Conservation (phyloP, 2,329 filamentous ascomycete species). For the Epichloe baconii region DNA sequence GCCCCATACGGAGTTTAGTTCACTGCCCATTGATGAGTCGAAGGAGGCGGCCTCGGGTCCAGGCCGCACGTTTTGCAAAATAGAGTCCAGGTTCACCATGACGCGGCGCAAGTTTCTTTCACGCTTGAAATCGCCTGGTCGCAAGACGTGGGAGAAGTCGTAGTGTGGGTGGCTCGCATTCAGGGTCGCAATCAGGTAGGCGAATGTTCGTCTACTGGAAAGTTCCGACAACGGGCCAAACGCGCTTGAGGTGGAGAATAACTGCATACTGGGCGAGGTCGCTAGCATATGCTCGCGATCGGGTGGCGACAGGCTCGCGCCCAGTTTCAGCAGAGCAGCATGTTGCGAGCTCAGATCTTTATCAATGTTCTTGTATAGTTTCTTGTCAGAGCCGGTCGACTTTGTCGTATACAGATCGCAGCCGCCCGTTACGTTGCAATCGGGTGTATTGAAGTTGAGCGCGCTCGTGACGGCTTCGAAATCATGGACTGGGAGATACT, state of each 20-base stretch:
- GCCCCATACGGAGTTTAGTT: slow-evolving; percentile 58
- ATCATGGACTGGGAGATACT: slow-evolving; percentile 87
- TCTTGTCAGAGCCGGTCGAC: slow-evolving; percentile 89
- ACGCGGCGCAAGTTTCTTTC: slow-evolving; percentile 69
- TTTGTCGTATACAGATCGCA: slow-evolving; percentile 98
- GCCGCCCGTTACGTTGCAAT: slow-evolving; percentile 82
- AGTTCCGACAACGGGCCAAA: slow-evolving; percentile 85
- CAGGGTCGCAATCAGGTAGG: slow-evolving; percentile 89
- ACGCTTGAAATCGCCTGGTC: slow-evolving; percentile 78
- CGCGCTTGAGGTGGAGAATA: slow-evolving; percentile 70
- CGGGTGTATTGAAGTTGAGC: slow-evolving; percentile 88
- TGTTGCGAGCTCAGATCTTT: slow-evolving; percentile 83
- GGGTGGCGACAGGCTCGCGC: slow-evolving; percentile 76
- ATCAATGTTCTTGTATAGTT: slow-evolving; percentile 92
- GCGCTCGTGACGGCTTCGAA: slow-evolving; percentile 87
- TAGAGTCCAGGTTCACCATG: slow-evolving; percentile 79
- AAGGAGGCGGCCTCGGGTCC: slow-evolving; percentile 34
- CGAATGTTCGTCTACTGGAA: slow-evolving; percentile 81
- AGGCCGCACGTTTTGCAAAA: slow-evolving; percentile 74
- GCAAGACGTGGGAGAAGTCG: slow-evolving; percentile 86
- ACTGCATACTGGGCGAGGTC: slow-evolving; percentile 44
- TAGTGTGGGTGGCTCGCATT: slow-evolving; percentile 89
- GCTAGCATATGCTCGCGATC: slow-evolving; percentile 57
- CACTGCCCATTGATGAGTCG: slow-evolving; percentile 26
- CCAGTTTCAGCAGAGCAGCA: slow-evolving; percentile 73